phyloP scores from a whole-genome alignment of 495 filamentous ascomycete genomes.

The Talaromyces wortmannii region DNA sequence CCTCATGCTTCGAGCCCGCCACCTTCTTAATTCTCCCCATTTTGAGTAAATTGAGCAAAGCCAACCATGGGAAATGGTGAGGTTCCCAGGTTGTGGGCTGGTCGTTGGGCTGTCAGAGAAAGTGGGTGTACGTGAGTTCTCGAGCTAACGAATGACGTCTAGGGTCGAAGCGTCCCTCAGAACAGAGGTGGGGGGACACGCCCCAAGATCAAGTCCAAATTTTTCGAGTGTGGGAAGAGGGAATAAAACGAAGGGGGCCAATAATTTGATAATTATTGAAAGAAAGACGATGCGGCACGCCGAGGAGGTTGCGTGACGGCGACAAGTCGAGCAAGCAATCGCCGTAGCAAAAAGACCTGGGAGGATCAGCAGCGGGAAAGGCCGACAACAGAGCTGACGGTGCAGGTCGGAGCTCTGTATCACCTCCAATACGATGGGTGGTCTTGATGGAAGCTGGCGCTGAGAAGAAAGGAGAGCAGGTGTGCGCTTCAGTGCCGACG shows the following conservation, averaged over 20 bases:
- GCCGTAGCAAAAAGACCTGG: too few relatives aligned
- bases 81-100: slow-evolving; percentile 24
- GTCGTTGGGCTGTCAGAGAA: slow-evolving; percentile 17
- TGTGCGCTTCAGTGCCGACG: neutral
- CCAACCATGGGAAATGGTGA: slow-evolving; percentile 39
- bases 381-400: slow-evolving; percentile 4
- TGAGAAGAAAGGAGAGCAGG: neutral
- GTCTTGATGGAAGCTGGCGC: too few relatives aligned
- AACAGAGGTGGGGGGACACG: slow-evolving; percentile 7
- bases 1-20: slow-evolving; percentile 85
- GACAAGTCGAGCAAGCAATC: too few relatives aligned
- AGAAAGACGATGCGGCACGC: neutral
- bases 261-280: neutral
- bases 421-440: neutral
- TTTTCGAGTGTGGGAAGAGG: neutral
- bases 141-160: neutral
- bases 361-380: neutral
- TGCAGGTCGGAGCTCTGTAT: slow-evolving; percentile 7
- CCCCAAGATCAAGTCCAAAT: neutral
- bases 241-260: neutral
- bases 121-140: slow-evolving; percentile 4
- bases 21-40: slow-evolving; percentile 98
- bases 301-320: too few relatives aligned
- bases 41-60: slow-evolving; percentile 26
- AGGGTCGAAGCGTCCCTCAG: neutral